phyloP scores from a whole-genome alignment of 441 rosid species.

The Isatis lusitanica region DNA sequence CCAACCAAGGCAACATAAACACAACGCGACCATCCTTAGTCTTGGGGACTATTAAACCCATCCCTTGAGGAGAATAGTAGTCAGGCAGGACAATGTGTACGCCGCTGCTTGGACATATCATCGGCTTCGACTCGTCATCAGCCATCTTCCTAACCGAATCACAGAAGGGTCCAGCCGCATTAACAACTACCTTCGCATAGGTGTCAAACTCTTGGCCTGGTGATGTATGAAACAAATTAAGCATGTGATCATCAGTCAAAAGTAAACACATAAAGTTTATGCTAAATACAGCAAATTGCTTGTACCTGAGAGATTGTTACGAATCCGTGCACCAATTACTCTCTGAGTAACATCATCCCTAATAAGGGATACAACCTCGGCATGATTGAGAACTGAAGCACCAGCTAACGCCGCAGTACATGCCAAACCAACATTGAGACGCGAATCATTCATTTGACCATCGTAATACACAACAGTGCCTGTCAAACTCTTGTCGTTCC shows the following conservation, averaged over 20 bases:
- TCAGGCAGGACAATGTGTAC: constrained; percentile 93
- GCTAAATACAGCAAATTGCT: constrained; percentile 8
- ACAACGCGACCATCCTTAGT: constrained; percentile 96
- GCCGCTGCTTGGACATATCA: constrained; percentile 96
- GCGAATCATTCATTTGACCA: constrained; percentile 97
- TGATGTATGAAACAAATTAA: neutral
- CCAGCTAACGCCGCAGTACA: constrained; percentile 90
- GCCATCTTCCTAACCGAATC: constrained; percentile 87
- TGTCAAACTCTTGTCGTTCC: constrained; percentile 61
- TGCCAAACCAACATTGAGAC: constrained; percentile 85
- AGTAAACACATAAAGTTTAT: neutral
- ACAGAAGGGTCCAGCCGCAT: constrained; percentile 96
- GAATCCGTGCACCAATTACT: constrained; percentile 75
- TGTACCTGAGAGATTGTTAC: constrained; percentile 77
- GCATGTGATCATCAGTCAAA: constrained; percentile 8
- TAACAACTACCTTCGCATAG: constrained; percentile 84
- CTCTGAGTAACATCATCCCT: constrained; percentile 47
- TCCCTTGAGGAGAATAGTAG: constrained; percentile 96
- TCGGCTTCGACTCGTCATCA: constrained; percentile 56
- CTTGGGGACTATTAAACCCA: constrained; percentile 98
- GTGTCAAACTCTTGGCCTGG: constrained; percentile 81
- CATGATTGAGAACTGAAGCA: constrained; percentile 89
- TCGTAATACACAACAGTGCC: constrained; percentile 95
- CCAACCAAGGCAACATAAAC: constrained; percentile 97
- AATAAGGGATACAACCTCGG: constrained; percentile 79